These are phyloP conservation scores for Cryptococcus hybrid DNA, from an alignment of 1,284 basidiomycete genomes.

Conservation along the genomic window DNA sequence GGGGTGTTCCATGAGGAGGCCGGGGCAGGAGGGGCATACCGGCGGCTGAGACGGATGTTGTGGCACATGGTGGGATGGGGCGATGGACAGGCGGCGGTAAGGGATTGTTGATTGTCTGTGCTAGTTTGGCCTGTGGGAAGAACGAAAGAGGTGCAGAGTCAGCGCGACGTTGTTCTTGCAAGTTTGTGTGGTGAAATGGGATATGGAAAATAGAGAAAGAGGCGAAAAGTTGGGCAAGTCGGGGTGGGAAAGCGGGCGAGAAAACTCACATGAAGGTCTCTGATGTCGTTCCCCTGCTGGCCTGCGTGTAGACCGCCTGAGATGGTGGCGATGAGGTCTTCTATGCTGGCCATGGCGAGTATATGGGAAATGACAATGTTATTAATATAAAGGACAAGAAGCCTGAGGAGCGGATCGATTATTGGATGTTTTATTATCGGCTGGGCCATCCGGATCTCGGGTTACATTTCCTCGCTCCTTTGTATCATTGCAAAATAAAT, in stretches of 20 bases:
- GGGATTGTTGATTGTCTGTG: constrained; percentile 25
- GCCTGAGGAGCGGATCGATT: too few species aligned
- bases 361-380: background rate
- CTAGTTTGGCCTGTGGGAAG: constrained; percentile 30
- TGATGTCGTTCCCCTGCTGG: constrained; percentile 41
- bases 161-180: too few species aligned
- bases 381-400: too few species aligned
- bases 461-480: too few species aligned
- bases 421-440: too few species aligned
- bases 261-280: constrained; percentile 40
- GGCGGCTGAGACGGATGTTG: constrained; percentile 10
- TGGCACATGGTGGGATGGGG: constrained; percentile 27
- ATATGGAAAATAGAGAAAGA: background rate
- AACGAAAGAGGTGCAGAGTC: background rate
- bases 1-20: constrained; percentile 45
- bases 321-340: constrained; percentile 48
- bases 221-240: background rate
- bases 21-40: constrained; percentile 42
- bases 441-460: too few species aligned
- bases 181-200: background rate
- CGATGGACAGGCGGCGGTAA: constrained; percentile 25
- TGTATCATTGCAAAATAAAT: too few species aligned
- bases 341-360: constrained; percentile 39
- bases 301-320: constrained; percentile 39
- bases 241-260: background rate